A percentile compares a stretch with the other conserved stretches of the same genome.
These are phyloP conservation scores for Rubus idaeus DNA, from an alignment of 306 rosid genomes.

Conservation along the genomic window DNA sequence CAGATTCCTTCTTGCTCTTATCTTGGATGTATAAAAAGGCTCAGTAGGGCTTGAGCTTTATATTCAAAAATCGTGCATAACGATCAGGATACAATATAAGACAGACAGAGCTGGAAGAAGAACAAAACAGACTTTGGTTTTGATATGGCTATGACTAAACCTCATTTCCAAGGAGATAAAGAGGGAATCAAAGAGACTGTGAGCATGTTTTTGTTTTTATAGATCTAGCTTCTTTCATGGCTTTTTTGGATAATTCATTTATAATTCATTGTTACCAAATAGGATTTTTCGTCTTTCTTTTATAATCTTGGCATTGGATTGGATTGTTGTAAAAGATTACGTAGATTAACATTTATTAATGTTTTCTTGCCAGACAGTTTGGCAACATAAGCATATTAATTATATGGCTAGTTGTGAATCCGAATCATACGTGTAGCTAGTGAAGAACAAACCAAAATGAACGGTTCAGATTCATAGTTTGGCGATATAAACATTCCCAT, in stretches of 20 bases:
- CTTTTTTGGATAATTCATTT: neutral
- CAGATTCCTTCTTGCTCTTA: neutral
- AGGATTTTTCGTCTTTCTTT: neutral
- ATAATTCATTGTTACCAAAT: neutral
- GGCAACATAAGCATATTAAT: too few relatives aligned
- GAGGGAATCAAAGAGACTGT: rapidly evolving
- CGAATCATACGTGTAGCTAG: too few relatives aligned
- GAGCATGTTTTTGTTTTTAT: neutral
- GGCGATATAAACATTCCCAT: neutral
- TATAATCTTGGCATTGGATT: neutral
- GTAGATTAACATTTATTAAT: neutral
- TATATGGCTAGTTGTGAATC: neutral
- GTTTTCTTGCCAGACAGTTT: neutral
- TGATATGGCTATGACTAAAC: slow-evolving; percentile 22
- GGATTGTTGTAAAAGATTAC: neutral
- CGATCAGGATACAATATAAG: neutral
- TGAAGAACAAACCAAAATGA: neutral
- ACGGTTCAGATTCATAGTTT: neutral
- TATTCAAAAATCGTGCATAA: neutral
- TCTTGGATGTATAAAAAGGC: slow-evolving; percentile 19
- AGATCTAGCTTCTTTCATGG: neutral
- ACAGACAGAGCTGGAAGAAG: neutral
- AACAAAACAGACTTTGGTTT: neutral
- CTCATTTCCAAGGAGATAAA: slow-evolving; percentile 7
- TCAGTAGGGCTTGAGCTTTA: neutral